phyloP scores from a whole-genome alignment of 305 asterid species.

The Rubia occidens region DNA sequence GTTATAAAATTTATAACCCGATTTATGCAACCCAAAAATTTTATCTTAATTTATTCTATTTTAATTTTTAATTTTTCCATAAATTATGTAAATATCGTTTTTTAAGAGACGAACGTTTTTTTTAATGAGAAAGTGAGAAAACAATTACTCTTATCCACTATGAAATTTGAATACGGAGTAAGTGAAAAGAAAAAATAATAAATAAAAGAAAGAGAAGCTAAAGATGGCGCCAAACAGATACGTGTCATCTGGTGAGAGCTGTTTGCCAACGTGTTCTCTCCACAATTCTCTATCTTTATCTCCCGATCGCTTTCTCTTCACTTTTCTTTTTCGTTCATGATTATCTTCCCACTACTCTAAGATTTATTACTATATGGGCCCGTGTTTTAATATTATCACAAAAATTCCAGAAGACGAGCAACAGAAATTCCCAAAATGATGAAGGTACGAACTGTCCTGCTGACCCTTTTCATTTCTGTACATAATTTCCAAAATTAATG shows the following conservation, averaged over 20 bases:
- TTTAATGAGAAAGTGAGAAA: no score
- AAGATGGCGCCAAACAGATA: neutral
- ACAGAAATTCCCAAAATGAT: slow-evolving; percentile 43
- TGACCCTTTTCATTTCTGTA: neutral
- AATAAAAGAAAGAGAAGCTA: neutral
- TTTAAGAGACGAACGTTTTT: no score
- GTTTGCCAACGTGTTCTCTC: slow-evolving; percentile 18
- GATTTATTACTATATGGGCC: neutral
- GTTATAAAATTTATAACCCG: no score
- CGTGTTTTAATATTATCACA: neutral
- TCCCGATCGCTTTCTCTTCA: neutral
- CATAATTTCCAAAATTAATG: neutral
- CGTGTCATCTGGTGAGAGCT: slow-evolving; percentile 22
- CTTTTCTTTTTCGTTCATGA: neutral
- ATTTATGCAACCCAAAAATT: no score
- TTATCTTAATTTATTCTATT: no score
- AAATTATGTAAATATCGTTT: no score
- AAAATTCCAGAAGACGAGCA: slow-evolving; percentile 32
- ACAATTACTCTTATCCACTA: no score
- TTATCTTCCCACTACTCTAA: neutral
- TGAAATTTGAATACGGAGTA: no score
- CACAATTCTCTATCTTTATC: no score
- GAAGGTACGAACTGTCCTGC: slow-evolving; percentile 39
- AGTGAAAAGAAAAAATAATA: neutral
- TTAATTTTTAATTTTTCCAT: no score